Percentiles rank a stretch among this genome's conserved stretches.
These are phyloP conservation scores for Puccinia horiana DNA, from an alignment of 1,284 basidiomycete species.

Conservation along the genomic window DNA sequence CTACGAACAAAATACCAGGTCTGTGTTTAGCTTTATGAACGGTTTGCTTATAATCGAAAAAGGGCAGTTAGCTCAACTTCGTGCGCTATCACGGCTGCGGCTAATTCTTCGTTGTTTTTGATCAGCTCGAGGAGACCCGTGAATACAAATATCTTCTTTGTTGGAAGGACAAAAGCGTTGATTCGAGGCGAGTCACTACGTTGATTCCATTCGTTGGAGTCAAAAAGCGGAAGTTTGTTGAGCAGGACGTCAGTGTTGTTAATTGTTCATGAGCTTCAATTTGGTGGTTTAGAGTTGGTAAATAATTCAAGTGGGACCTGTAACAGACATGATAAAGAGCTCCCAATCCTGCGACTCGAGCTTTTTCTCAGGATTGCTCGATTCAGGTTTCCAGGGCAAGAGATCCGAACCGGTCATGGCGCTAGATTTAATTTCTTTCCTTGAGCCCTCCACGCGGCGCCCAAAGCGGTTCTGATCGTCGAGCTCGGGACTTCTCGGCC, in stretches of 20 bases:
- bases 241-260: background rate
- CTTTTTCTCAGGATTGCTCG: conserved; percentile 61
- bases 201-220: conserved; percentile 57
- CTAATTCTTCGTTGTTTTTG: conserved; percentile 60
- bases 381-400: conserved; percentile 55
- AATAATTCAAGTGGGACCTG: background rate
- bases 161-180: conserved; percentile 63
- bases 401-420: conserved; percentile 50
- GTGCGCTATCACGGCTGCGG: conserved; percentile 62
- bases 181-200: conserved; percentile 59
- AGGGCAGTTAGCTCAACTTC: conserved; percentile 57
- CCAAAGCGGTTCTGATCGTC: background rate
- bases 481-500: conserved; percentile 18
- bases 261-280: background rate
- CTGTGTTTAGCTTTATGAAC: background rate
- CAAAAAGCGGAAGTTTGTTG: conserved; percentile 53
- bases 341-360: conserved; percentile 61
- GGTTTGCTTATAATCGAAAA: background rate
- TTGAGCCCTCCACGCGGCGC: background rate
- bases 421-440: conserved; percentile 24
- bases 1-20: background rate
- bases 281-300: background rate
- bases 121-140: conserved; percentile 62
- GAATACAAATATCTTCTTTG: conserved; percentile 63
- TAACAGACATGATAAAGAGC: conserved; percentile 59